Conservation (phyloP, 768 basidiomycete species). For the Antrodiella citrinella region DNA sequence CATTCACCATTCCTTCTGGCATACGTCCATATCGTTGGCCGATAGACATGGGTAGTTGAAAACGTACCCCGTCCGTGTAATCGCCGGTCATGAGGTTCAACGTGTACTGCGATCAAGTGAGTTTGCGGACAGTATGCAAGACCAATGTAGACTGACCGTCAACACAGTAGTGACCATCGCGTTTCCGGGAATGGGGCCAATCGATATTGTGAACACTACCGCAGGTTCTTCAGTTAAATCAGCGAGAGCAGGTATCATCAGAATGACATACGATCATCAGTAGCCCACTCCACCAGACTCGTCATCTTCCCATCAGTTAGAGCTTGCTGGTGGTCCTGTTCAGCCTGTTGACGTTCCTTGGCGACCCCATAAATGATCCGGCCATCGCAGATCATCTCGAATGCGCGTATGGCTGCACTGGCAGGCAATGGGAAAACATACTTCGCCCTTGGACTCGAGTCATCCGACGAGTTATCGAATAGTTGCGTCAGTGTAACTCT, state of each 20-base stretch:
- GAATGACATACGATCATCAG: conserved; percentile 28
- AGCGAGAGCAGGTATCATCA: too few species aligned
- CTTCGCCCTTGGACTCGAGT: conserved; percentile 34
- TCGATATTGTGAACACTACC: conserved; percentile 46
- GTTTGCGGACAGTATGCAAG: not conserved
- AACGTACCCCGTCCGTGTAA: conserved; percentile 36
- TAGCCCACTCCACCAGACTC: conserved; percentile 40
- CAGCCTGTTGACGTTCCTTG: conserved; percentile 40
- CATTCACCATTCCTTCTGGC: conserved; percentile 29
- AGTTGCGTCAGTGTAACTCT: conserved; percentile 7
- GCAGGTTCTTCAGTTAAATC: too few species aligned
- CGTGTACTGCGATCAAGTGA: conserved; percentile 30
- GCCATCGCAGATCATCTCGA: conserved; percentile 38
- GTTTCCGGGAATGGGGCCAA: conserved; percentile 42
- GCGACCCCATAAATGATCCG: conserved; percentile 34
- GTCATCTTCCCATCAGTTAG: conserved; percentile 31
- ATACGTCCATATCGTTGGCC: conserved; percentile 44
- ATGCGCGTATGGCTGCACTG: conserved; percentile 44
- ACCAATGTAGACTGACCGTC: conserved; percentile 27
- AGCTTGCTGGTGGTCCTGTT: conserved; percentile 32
- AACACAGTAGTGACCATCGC: conserved; percentile 32
- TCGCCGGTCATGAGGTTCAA: conserved; percentile 48
- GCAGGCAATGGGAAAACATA: conserved; percentile 57
- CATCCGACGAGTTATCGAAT: conserved; percentile 2
- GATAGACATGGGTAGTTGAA: conserved; percentile 45